Conservation (phyloP, 495 filamentous ascomycete genomes). For the Astrothelium subdiscretum region DNA sequence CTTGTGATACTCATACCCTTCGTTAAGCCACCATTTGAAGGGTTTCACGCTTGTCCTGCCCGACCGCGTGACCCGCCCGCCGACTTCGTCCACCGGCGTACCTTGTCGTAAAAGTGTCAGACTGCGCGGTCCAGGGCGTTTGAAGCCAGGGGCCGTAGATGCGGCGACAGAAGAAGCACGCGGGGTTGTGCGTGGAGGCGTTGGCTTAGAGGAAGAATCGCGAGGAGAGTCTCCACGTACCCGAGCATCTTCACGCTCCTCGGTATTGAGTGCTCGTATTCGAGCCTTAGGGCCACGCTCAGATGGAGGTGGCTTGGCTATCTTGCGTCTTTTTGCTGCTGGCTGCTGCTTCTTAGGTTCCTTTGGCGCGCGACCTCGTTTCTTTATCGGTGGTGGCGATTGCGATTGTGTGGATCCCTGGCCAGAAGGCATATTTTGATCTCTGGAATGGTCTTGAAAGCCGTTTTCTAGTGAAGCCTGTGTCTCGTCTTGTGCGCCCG, state of each 20-base stretch:
- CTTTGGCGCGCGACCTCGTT: conserved; percentile 3
- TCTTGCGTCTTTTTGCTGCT: conserved; percentile 15
- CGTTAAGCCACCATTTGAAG: conserved; percentile 78
- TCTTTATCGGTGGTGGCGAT: neutral
- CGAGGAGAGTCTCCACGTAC: neutral
- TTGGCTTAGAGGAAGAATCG: neutral
- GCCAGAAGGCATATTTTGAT: neutral
- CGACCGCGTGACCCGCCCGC: conserved; percentile 40
- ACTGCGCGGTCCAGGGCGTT: conserved; percentile 34
- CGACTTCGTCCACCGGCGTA: conserved; percentile 41
- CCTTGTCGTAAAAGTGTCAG: conserved; percentile 63
- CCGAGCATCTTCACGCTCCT: neutral
- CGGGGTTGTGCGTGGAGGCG: neutral
- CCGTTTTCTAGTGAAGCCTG: neutral
- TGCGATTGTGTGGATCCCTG: neutral
- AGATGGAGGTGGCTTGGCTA: conserved; percentile 10
- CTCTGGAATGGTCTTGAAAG: neutral
- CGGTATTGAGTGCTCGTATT: neutral
- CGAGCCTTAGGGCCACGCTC: conserved; percentile 9
- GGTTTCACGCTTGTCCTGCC: conserved; percentile 56
- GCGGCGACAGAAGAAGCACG: neutral
- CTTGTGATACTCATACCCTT: conserved; percentile 58
- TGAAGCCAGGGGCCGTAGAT: neutral
- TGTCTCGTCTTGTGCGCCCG: neutral
- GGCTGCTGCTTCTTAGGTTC: conserved; percentile 1